Evolutionary conservation across 2,329 filamentous ascomycete species (phyloP), one percentile per base, ranked within the genome.

Genomic region (Pestalotiopsis sp.): DNA sequence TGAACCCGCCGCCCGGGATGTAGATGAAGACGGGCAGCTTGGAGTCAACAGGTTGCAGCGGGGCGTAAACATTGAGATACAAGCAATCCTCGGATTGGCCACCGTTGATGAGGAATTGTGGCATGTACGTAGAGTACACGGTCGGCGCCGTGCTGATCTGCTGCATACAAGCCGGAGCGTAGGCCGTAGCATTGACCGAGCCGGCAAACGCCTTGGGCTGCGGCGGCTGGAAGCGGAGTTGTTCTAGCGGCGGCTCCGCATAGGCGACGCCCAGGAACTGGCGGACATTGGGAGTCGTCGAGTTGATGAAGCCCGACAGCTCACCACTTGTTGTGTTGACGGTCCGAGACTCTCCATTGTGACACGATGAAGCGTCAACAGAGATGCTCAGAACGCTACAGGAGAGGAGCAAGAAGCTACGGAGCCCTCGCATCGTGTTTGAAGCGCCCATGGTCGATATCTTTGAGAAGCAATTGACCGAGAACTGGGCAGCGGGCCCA

Each of bases 11-110:
- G 1, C 68, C 68, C 2, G 59, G 65, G 4, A 69, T 63, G 27
- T 65, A 69, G 17, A 69, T 69, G 25, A 69, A 57, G 1, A 69
- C 68, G 1, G 68, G 68, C n/a, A 67, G 27, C 36, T 62, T 67
- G 13, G 52, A n/a, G 5, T 23, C 49, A 2, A 57, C 45, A 1
- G 60, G 65, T 3, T 39, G 45, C 1, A 58, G 31, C 25, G 68
- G 68, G 1, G 68, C 68, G 45, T 65, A 69, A 0, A 69, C 45
- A 23, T 69, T 67, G 9, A 69, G 25, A 12, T 64, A 69, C 17
- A 69, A 36, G 65, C 65, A 67, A 63, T 67, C 65, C 41, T 67
- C 57, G 20, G 65, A 67, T 6, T 62, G 38, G 11, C 38, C 38
- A 0, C 65, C 65, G 12, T 62, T 67, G 65, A 67, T 67, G 20